Percentiles rank a stretch among this genome's conserved stretches.
These are phyloP conservation scores for Exophiala oligosperma DNA, from an alignment of 2,329 filamentous ascomycete species.

Conservation along the genomic window DNA sequence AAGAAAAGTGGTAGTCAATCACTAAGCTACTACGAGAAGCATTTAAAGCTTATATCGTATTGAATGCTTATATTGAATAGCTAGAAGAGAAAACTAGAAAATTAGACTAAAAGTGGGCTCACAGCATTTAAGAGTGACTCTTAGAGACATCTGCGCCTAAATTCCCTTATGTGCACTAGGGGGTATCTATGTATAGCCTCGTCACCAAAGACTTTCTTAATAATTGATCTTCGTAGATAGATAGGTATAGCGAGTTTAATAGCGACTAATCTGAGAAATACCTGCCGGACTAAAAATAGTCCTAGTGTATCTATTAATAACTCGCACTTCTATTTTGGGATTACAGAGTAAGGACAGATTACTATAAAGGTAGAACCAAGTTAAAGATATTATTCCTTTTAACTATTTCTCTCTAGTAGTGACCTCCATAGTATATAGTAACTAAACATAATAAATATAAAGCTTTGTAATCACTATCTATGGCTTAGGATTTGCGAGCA, in stretches of 20 bases:
- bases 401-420: neutral
- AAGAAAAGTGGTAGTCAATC: constrained; percentile 4
- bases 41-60: constrained; percentile 5
- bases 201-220: neutral
- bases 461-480: neutral
- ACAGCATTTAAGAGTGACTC: neutral
- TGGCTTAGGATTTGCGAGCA: neutral
- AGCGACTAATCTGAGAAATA: neutral
- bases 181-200: neutral
- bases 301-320: neutral
- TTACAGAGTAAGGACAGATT: neutral
- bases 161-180: neutral
- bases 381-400: neutral
- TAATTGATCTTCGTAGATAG: neutral
- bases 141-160: neutral
- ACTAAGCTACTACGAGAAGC: constrained; percentile 6
- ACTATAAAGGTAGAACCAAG: neutral
- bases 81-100: neutral
- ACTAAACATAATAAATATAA: neutral
- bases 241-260: neutral
- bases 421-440: neutral
- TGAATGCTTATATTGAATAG: constrained; percentile 5
- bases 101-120: neutral
- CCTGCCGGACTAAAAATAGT: neutral
- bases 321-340: neutral